These are phyloP conservation scores for Coleophoma crateriformis DNA, from an alignment of 2,329 filamentous ascomycete genomes.

Conservation along the genomic window DNA sequence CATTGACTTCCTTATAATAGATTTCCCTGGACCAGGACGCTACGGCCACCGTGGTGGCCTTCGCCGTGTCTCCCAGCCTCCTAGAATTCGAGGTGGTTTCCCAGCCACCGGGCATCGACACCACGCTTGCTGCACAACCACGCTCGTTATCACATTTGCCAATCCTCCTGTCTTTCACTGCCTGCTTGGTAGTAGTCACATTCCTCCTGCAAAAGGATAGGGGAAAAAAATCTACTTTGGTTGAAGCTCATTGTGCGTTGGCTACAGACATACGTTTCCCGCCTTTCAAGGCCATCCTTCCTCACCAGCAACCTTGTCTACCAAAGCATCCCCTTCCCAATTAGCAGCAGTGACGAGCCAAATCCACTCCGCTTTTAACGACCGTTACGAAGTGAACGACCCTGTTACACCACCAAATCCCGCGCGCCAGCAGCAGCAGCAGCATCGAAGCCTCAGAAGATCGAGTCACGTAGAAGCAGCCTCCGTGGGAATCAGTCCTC, in stretches of 20 bases:
- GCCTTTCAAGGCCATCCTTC: constrained; percentile 9
- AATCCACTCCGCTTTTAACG: constrained; percentile 22
- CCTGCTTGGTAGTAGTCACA: constrained; percentile 3
- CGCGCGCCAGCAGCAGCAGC: constrained; percentile 25
- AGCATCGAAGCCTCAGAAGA: constrained; percentile 11
- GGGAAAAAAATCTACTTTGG: no score
- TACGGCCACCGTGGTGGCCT: background rate
- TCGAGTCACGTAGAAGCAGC: constrained; percentile 25
- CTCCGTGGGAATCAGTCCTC: constrained; percentile 25
- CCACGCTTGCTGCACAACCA: background rate
- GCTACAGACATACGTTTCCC: background rate
- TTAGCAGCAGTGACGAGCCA: constrained; percentile 25
- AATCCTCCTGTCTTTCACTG: background rate
- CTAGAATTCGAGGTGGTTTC: background rate
- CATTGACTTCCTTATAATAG: no score
- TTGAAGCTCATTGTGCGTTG: background rate
- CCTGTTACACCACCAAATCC: constrained; percentile 18
- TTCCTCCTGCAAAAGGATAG: background rate
- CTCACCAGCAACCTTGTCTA: constrained; percentile 19
- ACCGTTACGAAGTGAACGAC: constrained; percentile 29
- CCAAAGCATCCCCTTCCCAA: constrained; percentile 9
- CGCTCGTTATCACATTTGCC: background rate
- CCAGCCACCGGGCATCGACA: background rate
- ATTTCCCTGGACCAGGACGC: background rate
- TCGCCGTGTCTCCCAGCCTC: background rate